phyloP scores from a whole-genome alignment of 208 protist genomes.

The Entamoeba histolytica region DNA sequence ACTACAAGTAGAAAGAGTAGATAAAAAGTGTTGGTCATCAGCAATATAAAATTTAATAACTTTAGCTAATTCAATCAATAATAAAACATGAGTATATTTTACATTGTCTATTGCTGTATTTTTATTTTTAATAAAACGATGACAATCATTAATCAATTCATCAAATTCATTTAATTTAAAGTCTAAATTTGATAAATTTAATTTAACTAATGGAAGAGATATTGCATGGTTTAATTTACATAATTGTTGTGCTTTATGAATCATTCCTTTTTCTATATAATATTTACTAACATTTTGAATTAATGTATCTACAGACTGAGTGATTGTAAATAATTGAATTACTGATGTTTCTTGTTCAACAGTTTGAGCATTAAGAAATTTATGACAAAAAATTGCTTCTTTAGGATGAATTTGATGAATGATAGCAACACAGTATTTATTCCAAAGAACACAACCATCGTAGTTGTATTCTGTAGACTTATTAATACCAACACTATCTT shows the following conservation, averaged over 20 bases:
- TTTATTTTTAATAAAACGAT: background rate
- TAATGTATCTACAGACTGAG: background rate
- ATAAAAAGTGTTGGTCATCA: background rate
- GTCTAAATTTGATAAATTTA: background rate
- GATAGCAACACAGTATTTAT: background rate
- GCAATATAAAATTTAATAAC: background rate
- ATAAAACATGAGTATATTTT: background rate
- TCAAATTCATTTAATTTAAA: background rate
- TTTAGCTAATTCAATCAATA: background rate
- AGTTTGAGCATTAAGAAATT: background rate
- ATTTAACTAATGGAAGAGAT: background rate
- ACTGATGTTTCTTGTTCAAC: background rate
- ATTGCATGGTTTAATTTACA: background rate
- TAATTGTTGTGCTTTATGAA: background rate
- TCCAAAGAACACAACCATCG: background rate
- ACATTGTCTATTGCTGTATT: background rate
- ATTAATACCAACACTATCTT: background rate
- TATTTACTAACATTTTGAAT: background rate
- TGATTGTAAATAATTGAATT: background rate
- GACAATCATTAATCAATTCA: background rate
- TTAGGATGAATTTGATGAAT: background rate
- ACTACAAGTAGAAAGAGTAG: background rate
- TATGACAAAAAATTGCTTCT: background rate
- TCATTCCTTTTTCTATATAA: background rate
- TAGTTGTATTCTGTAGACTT: background rate